Base-by-base conservation (phyloP, 805 yeast species). In the Kazachstania psychrophila region DNA sequence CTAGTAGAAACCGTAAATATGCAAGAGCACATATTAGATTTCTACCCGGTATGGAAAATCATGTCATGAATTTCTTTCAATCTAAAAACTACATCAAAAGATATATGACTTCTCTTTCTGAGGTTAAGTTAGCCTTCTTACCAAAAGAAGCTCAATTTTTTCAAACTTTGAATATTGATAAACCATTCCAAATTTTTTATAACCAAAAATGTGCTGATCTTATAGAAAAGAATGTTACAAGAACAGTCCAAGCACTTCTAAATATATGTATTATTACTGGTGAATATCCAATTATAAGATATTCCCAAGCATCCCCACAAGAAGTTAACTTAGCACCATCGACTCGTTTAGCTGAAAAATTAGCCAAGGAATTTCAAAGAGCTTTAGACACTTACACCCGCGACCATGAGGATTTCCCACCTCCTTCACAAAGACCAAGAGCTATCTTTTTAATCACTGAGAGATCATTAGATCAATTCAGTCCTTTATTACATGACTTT, bases 401-500 rank as follows among this genome's bases (percentile, higher is more conserved):
- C 36, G 61, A 60, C 4, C 69, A 86, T 51, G 69, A 73, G 3
- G 75, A 80, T 40, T 79, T 78, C 52, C 83, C 84, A 6, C 60
- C 63, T 6, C 75, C 77, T 1, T 29, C 37, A 1, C 62, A 66
- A 10, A 72, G 83, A 46, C 84, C 85, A 15, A 68, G 92, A 43
- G 72, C 95, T 0, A 68, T 83, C 0, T 68, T 89, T 45, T 58
- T 92, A 23, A 74, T 92, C 14, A 66, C 83, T 2, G 98, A 92
- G 58, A 69, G 99, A 43, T 70, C 94, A 2, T 55, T 87, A 54
- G 98, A 94, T 56, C 64, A 81, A 33, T 73, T 74, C 49, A 82
- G 92, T 6, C 95, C 96, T 0, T 56, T 92, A 32, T 60, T 88
- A 37, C 97, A 92, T 58, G 95, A 86, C 55, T 85, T 88, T 59